phyloP scores from a whole-genome alignment of 2,329 filamentous ascomycete genomes.

The Colletotrichum eremochloae region DNA sequence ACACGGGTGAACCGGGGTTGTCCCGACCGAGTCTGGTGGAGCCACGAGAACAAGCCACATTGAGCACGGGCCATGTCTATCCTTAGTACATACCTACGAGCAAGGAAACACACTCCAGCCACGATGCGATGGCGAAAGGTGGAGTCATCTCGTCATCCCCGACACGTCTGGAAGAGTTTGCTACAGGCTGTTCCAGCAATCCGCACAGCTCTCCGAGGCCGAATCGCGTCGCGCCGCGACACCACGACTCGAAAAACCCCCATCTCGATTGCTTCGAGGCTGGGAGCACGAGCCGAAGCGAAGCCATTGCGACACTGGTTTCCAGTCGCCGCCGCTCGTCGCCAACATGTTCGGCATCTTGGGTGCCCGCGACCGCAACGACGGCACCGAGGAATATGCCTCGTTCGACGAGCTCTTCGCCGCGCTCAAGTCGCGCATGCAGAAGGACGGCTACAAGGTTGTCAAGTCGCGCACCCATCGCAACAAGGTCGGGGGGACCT shows the following conservation, averaged over 20 bases:
- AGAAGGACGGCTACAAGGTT: constrained; percentile 61
- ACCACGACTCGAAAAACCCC: constrained; percentile 32
- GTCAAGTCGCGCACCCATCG: constrained; percentile 61
- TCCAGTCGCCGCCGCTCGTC: constrained; percentile 16
- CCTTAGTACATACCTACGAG: neutral
- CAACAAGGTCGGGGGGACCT: constrained; percentile 55
- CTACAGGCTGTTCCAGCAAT: constrained; percentile 43
- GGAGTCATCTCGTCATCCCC: constrained; percentile 35
- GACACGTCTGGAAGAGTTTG: constrained; percentile 41
- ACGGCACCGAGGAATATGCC: constrained; percentile 51
- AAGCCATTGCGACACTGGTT: constrained; percentile 30
- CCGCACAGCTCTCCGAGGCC: constrained; percentile 41
- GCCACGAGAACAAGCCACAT: constrained; percentile 26
- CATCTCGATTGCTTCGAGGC: constrained; percentile 37
- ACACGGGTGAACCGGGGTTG: constrained; percentile 32
- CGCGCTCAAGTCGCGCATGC: constrained; percentile 56
- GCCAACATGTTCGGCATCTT: constrained; percentile 59
- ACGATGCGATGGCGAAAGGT: constrained; percentile 31
- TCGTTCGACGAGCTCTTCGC: constrained; percentile 59
- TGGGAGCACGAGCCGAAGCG: constrained; percentile 25
- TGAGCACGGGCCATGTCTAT: constrained; percentile 8
- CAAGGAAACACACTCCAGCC: constrained; percentile 4
- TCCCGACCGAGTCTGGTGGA: constrained; percentile 6
- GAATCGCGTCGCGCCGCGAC: constrained; percentile 45
- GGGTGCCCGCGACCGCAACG: constrained; percentile 52